Evolutionary conservation across 1,284 basidiomycete species (phyloP), one percentile per base, ranked within the genome.

Genomic region (Puccinia horiana): DNA sequence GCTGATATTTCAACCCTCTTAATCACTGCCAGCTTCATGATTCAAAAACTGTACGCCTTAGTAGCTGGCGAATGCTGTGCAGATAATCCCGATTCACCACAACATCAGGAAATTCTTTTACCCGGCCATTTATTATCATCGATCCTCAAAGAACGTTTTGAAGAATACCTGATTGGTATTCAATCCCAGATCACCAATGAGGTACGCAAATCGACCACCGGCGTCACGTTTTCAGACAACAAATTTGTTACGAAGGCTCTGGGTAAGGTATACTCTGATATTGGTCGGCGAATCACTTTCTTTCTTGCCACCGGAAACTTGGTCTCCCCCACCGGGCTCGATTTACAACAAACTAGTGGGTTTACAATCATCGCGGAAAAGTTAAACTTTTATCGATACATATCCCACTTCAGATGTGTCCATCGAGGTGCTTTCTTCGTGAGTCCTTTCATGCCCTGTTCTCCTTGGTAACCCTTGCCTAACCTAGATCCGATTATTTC

Each of bases 291-390:
- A 86, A 89, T 99, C 85, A 90, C 94, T 29, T 96, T 96, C 86
- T 99, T 99, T 90, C 91, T 99, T 44, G 97, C 97, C 16, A 99
- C 97, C 1, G 97, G 97, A 72, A 99, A 99, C 87, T 89, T 99
- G 37, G 91, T 96, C 70, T 98, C 97, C 9, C 95, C 94, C 0
- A 93, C 94, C 0, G 97, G 97, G 83, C 92, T 99, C 79, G 97
- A 99, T 88, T 89, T 99, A 26, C 96, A 99, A 87, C 97, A 99
- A 88, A 93, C 95, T 0, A 93, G 94, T 23, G 97, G 97, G 69
- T 99, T 97, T 88, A 98, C 97, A 4, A 96, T 99, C 85, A 93
- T 99, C 67, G 97, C 96, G 2, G 97, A 99, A 88, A 99, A 99
- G 88, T 90, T 99, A 84, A 99, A 99, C 88, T 99, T 96, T 91